Evolutionary conservation across 2,329 filamentous ascomycete genomes (phyloP), one percentile per base, ranked within the genome.

Genomic region (Aspergillus clavatus): DNA sequence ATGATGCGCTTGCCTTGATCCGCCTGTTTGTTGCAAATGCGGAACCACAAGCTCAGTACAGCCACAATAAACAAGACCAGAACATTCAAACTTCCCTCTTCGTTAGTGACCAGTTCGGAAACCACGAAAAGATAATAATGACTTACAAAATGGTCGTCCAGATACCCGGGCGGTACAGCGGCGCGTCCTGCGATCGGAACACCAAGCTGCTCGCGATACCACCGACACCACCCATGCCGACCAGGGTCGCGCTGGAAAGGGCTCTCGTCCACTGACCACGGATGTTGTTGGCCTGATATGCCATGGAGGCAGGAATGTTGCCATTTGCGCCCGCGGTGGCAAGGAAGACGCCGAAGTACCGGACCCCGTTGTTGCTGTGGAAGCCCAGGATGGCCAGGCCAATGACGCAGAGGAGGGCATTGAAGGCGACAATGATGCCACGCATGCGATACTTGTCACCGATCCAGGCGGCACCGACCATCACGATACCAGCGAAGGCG

Each of bases 231-330:
- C 87, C 87, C 38, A 86, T 81, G 1, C 84, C 84, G 3, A 93
- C 85, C 2, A 90, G 76, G 0, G 83, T 84, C 2, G 87, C 86
- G 47, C 82, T 86, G 63, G 82, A 84, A 54, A 93, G 82, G 1
- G 87, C 87, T 38, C 88, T 81, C 71, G 91, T 93, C 86, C 87
- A 93, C 70, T 93, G 87, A 0, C 87, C 88, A 42, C 86, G 82
- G 60, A 94, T 84, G 67, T 94, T 94, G 70, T 91, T 93, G 36
- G 87, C 86, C 70, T 91, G 87, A 71, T 88, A 91, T 0, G 86
- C 79, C 72, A 94, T 81, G 31, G 80, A 74, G 3, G 81, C 77
- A 0, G 89, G 88, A 4, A 93, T 74, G 61, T 93, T 93, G 54
- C 83, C 78, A 66, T 89, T 89, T 54, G 83, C 81, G 10, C 86